These are phyloP conservation scores for Nematocida ausubeli DNA, from an alignment of 371 early-diverging fungal genomes.

Conservation along the genomic window DNA sequence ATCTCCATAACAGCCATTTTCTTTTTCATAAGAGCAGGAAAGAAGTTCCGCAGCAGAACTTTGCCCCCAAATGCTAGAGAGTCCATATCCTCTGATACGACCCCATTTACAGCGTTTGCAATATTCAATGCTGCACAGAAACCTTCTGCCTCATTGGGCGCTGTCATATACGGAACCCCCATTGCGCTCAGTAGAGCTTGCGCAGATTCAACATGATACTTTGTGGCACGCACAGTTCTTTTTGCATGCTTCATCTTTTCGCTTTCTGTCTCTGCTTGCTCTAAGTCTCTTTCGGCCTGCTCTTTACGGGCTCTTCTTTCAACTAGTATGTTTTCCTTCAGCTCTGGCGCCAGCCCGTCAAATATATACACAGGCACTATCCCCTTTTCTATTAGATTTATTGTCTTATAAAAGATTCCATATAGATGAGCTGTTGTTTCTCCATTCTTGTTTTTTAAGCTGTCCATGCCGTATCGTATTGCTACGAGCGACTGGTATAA, in stretches of 20 bases:
- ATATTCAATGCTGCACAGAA: conserved; percentile 87
- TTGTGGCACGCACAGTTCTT: conserved; percentile 84
- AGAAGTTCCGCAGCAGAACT: conserved; percentile 84
- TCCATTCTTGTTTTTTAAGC: conserved; percentile 72
- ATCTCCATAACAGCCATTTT: conserved; percentile 81
- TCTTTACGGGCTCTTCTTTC: conserved; percentile 78
- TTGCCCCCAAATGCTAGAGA: conserved; percentile 89
- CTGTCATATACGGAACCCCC: conserved; percentile 90
- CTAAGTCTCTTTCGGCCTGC: conserved; percentile 59
- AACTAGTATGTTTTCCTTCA: conserved; percentile 75
- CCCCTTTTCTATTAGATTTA: conserved; percentile 93
- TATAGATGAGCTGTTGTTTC: conserved; percentile 91
- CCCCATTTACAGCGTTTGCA: conserved; percentile 83
- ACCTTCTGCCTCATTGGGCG: conserved; percentile 98
- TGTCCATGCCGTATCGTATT: conserved; percentile 71
- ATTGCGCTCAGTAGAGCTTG: conserved; percentile 81
- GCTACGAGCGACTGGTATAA: conserved; percentile 99
- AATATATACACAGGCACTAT: conserved; percentile 96
- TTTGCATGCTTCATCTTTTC: conserved; percentile 81
- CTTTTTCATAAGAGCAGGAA: conserved; percentile 83
- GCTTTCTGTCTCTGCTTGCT: conserved; percentile 68
- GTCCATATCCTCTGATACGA: conserved; percentile 99
- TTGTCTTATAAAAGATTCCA: conserved; percentile 94
- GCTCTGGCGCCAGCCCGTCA: conserved; percentile 91
- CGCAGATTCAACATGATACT: conserved; percentile 88